phyloP scores from a whole-genome alignment of 192 early-diverging fungal genomes.

The Coemansia sp. region DNA sequence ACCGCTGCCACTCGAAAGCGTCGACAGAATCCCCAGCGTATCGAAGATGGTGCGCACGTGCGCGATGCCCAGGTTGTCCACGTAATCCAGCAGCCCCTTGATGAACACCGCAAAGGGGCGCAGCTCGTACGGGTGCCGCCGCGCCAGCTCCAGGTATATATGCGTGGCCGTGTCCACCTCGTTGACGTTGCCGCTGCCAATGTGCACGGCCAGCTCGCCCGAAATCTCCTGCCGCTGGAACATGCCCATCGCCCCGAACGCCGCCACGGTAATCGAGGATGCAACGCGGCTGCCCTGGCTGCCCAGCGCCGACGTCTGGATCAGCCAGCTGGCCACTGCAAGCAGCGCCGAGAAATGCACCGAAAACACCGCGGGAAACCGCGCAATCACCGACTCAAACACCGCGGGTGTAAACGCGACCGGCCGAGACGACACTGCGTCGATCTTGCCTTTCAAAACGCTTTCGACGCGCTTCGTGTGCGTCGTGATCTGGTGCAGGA shows the following conservation, averaged over 20 bases:
- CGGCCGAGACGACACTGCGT: constrained; percentile 8
- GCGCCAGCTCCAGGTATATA: constrained; percentile 56
- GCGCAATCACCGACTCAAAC: constrained; percentile 9
- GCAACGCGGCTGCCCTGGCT: constrained; percentile 43
- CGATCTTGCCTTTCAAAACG: constrained; percentile 20
- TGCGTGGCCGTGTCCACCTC: constrained; percentile 65
- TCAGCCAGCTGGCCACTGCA: constrained; percentile 59
- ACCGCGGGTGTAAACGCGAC: constrained; percentile 27
- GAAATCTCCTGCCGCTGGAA: constrained; percentile 79
- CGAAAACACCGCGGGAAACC: constrained; percentile 29
- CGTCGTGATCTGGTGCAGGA: constrained; percentile 39
- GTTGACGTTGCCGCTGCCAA: constrained; percentile 64
- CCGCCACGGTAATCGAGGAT: constrained; percentile 13
- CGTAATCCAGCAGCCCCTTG: constrained; percentile 69
- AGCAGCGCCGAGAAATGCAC: constrained; percentile 51
- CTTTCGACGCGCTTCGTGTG: constrained; percentile 35
- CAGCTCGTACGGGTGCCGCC: constrained; percentile 49
- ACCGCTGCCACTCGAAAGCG: constrained; percentile 15
- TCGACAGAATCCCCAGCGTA: constrained; percentile 61
- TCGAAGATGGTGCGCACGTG: constrained; percentile 65
- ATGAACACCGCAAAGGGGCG: constrained; percentile 65
- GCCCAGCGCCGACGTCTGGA: constrained; percentile 51
- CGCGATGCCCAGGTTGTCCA: constrained; percentile 63
- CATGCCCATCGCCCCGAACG: constrained; percentile 52
- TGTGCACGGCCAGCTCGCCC: constrained; percentile 72